A percentile compares a stretch with the other conserved stretches of the same genome.
These are phyloP conservation scores for Sordariomycetes sp. DNA, from an alignment of 2,329 filamentous ascomycete genomes.

Conservation along the genomic window DNA sequence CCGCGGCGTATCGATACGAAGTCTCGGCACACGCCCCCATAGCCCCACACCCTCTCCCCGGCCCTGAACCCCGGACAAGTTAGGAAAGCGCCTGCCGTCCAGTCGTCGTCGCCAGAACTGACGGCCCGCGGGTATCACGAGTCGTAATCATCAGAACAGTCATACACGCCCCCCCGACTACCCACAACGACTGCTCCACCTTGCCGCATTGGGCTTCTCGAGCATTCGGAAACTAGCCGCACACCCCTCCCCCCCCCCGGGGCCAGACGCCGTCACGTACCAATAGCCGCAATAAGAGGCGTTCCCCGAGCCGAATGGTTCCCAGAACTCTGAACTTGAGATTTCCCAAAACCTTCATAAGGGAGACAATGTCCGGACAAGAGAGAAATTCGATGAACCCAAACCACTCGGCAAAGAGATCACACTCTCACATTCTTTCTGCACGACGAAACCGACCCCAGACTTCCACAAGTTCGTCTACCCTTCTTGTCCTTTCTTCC, in stretches of 20 bases:
- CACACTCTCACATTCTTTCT: slow-evolving; percentile 22
- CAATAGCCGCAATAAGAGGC: background rate
- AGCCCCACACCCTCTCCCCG: background rate
- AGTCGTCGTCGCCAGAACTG: background rate
- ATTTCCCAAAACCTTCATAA: slow-evolving; percentile 19
- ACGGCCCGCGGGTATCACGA: background rate
- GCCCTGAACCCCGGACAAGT: slow-evolving; percentile 1
- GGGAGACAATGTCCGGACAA: slow-evolving; percentile 25
- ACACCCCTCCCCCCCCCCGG: too few relatives aligned
- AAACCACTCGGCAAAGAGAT: slow-evolving; percentile 23
- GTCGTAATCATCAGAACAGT: background rate
- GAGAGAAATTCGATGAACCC: slow-evolving; percentile 23
- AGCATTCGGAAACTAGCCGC: background rate
- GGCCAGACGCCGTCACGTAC: background rate
- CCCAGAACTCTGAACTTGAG: slow-evolving; percentile 1
- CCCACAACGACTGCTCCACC: background rate
- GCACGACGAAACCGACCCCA: slow-evolving; percentile 17
- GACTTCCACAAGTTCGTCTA: slow-evolving; percentile 27
- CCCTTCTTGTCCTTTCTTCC: slow-evolving; percentile 2
- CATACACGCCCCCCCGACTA: background rate
- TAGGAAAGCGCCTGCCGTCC: background rate
- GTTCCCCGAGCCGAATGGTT: slow-evolving; percentile 5
- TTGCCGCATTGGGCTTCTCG: background rate
- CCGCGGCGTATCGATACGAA: background rate
- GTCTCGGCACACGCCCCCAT: background rate